These are phyloP conservation scores for Acacia pycnantha DNA, from an alignment of 331 rosid species.

Conservation along the genomic window DNA sequence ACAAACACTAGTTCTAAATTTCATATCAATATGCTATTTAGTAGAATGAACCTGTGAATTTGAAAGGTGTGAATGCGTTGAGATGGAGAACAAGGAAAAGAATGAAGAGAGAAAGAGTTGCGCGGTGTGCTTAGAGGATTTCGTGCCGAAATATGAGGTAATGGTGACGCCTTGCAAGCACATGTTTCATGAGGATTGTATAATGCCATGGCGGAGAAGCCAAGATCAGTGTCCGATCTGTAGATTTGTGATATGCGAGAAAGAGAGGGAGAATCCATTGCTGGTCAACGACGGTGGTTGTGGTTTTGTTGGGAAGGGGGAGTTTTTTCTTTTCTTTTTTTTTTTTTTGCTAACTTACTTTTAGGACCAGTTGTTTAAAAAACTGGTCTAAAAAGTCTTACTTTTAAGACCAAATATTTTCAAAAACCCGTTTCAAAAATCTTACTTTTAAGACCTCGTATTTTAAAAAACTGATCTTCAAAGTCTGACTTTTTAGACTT, in stretches of 20 bases:
- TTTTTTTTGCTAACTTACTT: no score
- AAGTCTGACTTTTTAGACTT: no score
- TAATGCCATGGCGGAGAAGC: slow-evolving; percentile 24
- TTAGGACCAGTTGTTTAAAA: no score
- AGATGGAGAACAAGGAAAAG: background rate
- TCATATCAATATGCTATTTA: background rate
- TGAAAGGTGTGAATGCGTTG: background rate
- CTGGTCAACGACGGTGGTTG: background rate
- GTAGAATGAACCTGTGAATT: background rate
- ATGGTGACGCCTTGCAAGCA: slow-evolving; percentile 58
- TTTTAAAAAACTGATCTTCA: no score
- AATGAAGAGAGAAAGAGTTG: slow-evolving; percentile 48
- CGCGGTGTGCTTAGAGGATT: slow-evolving; percentile 60
- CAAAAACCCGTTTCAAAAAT: no score
- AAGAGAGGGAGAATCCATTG: slow-evolving; percentile 1
- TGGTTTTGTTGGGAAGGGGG: no score
- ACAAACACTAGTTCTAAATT: background rate
- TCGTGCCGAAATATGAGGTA: slow-evolving; percentile 49
- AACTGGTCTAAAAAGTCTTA: no score
- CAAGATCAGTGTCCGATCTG: slow-evolving; percentile 54
- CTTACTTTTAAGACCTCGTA: no score
- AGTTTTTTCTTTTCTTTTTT: no score
- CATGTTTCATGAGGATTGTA: slow-evolving; percentile 43
- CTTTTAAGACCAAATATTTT: no score
- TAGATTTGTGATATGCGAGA: slow-evolving; percentile 38